A percentile compares a stretch with the other conserved stretches of the same genome.
These are phyloP conservation scores for Phytophthora agathidicida DNA, from an alignment of 352 stramenopile species.

Conservation along the genomic window DNA sequence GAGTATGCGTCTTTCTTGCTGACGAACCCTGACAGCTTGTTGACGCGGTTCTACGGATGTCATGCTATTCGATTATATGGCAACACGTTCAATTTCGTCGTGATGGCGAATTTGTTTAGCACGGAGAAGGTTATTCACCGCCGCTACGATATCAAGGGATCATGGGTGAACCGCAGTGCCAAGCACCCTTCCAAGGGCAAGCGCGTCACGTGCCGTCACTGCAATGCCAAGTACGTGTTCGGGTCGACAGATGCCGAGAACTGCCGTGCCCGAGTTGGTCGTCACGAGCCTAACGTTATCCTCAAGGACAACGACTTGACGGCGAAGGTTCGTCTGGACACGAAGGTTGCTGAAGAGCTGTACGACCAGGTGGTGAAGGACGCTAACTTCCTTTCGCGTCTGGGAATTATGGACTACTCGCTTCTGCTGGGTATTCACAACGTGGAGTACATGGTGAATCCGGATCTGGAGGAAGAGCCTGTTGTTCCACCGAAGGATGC, in stretches of 20 bases:
- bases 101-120: slow-evolving; percentile 90
- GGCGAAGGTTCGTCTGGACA: slow-evolving; percentile 78
- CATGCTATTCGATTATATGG: slow-evolving; percentile 87
- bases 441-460: slow-evolving; percentile 88
- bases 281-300: slow-evolving; percentile 87
- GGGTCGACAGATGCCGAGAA: slow-evolving; percentile 81
- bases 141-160: slow-evolving; percentile 90
- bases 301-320: slow-evolving; percentile 91
- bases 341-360: slow-evolving; percentile 77
- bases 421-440: slow-evolving; percentile 90
- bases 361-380: slow-evolving; percentile 89
- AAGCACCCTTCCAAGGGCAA: slow-evolving; percentile 89
- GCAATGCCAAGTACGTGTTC: slow-evolving; percentile 89
- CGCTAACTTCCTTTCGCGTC: slow-evolving; percentile 80
- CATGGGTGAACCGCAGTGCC: slow-evolving; percentile 87
- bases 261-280: slow-evolving; percentile 75
- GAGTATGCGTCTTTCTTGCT: slow-evolving; percentile 85
- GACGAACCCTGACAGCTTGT: slow-evolving; percentile 80
- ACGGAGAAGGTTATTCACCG: slow-evolving; percentile 85
- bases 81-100: slow-evolving; percentile 91
- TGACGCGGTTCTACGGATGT: slow-evolving; percentile 87
- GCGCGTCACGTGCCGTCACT: slow-evolving; percentile 84
- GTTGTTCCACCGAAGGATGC: slow-evolving; percentile 36
- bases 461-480: slow-evolving; percentile 64
- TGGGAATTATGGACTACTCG: slow-evolving; percentile 94